These are phyloP conservation scores for Kwoniella shandongensis DNA, from an alignment of 768 basidiomycete genomes.

Conservation along the genomic window DNA sequence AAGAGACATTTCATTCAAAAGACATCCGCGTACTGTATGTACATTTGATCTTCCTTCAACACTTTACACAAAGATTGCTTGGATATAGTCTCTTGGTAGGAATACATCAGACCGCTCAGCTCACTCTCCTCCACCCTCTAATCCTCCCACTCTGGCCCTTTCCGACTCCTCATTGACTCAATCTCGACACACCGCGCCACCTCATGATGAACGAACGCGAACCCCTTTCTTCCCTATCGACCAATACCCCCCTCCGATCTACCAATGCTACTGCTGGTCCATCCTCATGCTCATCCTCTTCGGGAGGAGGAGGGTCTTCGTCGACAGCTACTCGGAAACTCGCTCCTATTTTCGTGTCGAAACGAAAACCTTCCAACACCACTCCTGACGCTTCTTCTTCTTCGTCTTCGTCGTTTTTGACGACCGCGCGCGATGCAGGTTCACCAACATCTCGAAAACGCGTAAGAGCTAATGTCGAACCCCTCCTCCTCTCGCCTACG, in stretches of 20 bases:
- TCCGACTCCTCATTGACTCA: too few relatives aligned
- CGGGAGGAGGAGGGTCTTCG: not conserved
- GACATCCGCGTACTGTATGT: too few relatives aligned
- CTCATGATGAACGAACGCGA: conserved; percentile 6
- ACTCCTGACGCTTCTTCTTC: not conserved
- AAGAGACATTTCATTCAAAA: too few relatives aligned
- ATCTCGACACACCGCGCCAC: too few relatives aligned
- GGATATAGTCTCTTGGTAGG: too few relatives aligned
- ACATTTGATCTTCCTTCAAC: too few relatives aligned
- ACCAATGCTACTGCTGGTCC: not conserved
- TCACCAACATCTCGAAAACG: conserved; percentile 17
- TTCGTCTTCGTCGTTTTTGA: not conserved
- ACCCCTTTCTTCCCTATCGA: conserved; percentile 10
- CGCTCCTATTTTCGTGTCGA: conserved; percentile 20
- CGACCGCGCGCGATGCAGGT: not conserved
- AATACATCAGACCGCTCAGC: too few relatives aligned
- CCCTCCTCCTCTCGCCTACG: not conserved
- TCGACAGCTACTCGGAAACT: conserved; percentile 14
- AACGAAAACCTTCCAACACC: conserved; percentile 1
- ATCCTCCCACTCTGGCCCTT: too few relatives aligned
- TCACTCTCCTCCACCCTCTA: too few relatives aligned
- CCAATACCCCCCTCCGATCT: conserved; percentile 14
- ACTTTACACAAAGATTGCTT: too few relatives aligned
- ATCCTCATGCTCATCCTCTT: conserved; percentile 2
- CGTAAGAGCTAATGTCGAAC: conserved; percentile 1